These are phyloP conservation scores for Periconia digitata DNA, from an alignment of 2,329 filamentous ascomycete species.

Conservation along the genomic window DNA sequence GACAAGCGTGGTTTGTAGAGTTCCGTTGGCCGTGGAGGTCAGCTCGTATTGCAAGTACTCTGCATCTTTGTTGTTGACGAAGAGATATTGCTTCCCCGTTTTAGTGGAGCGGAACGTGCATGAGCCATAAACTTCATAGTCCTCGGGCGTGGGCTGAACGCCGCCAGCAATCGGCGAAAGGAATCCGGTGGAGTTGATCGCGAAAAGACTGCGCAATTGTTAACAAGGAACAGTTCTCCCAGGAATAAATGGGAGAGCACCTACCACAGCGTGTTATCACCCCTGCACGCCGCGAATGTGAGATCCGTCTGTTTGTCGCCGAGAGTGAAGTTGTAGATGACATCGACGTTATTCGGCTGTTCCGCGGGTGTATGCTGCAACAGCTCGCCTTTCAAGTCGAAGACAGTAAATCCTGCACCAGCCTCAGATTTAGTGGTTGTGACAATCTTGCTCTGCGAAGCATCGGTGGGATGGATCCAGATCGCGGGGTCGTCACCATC, in stretches of 20 bases:
- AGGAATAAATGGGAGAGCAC: slow-evolving; percentile 12
- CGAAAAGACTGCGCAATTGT: slow-evolving; percentile 46
- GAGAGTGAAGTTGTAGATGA: slow-evolving; percentile 53
- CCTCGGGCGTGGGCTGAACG: slow-evolving; percentile 48
- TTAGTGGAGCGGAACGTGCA: slow-evolving; percentile 53
- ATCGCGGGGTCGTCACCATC: slow-evolving; percentile 36
- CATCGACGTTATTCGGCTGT: slow-evolving; percentile 58
- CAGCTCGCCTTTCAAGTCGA: slow-evolving; percentile 52
- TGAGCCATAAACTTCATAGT: slow-evolving; percentile 56
- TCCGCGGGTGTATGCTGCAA: slow-evolving; percentile 50
- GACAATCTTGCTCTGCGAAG: slow-evolving; percentile 52
- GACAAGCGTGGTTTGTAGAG: slow-evolving; percentile 51
- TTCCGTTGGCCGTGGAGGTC: slow-evolving; percentile 41
- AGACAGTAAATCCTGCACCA: slow-evolving; percentile 54
- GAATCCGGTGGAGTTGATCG: slow-evolving; percentile 52
- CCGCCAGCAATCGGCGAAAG: slow-evolving; percentile 50
- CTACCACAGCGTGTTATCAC: slow-evolving; percentile 57
- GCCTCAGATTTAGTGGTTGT: slow-evolving; percentile 56
- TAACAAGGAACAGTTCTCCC: not conserved
- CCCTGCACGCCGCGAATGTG: slow-evolving; percentile 54
- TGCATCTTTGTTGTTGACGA: slow-evolving; percentile 58
- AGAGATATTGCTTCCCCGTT: slow-evolving; percentile 55
- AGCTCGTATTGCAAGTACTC: slow-evolving; percentile 59
- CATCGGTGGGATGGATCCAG: slow-evolving; percentile 33
- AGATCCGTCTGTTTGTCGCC: slow-evolving; percentile 52